A percentile compares a stretch with the other conserved stretches of the same genome.
phyloP scores from a whole-genome alignment of 1,284 basidiomycete genomes.

The Mycosarcoma maydis region DNA sequence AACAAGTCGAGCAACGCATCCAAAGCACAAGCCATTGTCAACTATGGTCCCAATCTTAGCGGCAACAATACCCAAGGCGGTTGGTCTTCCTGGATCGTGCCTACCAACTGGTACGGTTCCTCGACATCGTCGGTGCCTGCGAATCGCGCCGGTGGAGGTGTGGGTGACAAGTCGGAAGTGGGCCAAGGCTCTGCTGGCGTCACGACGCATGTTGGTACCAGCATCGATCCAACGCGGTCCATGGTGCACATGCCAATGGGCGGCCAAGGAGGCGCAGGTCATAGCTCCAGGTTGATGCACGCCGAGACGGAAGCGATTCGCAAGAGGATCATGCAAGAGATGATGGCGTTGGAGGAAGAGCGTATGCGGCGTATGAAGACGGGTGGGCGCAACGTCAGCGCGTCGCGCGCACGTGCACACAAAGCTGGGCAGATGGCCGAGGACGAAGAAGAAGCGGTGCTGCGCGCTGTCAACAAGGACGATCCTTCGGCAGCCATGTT shows the following conservation, averaged over 20 bases:
- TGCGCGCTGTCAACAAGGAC: conserved; percentile 91
- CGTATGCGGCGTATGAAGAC: conserved; percentile 93
- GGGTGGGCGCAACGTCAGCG: conserved; percentile 58
- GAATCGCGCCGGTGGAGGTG: conserved; percentile 25
- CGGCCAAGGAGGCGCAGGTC: conserved; percentile 22
- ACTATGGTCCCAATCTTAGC: conserved; percentile 45
- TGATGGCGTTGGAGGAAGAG: conserved; percentile 95
- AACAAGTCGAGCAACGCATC: conserved; percentile 70
- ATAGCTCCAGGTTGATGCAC: conserved; percentile 46
- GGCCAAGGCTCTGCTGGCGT: conserved; percentile 56
- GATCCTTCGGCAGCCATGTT: conserved; percentile 91
- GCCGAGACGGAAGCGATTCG: conserved; percentile 77
- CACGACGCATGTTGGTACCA: conserved; percentile 39
- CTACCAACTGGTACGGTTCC: conserved; percentile 55
- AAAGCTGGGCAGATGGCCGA: conserved; percentile 78
- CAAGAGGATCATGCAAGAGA: conserved; percentile 97
- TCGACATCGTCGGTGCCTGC: conserved; percentile 7
- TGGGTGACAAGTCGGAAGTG: conserved; percentile 46
- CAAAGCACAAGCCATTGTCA: conserved; percentile 55
- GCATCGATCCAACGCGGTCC: conserved; percentile 16
- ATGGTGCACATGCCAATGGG: conserved; percentile 27
- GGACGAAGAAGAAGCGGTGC: conserved; percentile 75
- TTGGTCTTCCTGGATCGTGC: conserved; percentile 62
- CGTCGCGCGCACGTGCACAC: conserved; percentile 13
- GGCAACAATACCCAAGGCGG: conserved; percentile 58